A percentile compares a stretch with the other conserved stretches of the same genome.
phyloP scores from a whole-genome alignment of 805 yeast genomes.

The Isabelozyma rhagii region DNA sequence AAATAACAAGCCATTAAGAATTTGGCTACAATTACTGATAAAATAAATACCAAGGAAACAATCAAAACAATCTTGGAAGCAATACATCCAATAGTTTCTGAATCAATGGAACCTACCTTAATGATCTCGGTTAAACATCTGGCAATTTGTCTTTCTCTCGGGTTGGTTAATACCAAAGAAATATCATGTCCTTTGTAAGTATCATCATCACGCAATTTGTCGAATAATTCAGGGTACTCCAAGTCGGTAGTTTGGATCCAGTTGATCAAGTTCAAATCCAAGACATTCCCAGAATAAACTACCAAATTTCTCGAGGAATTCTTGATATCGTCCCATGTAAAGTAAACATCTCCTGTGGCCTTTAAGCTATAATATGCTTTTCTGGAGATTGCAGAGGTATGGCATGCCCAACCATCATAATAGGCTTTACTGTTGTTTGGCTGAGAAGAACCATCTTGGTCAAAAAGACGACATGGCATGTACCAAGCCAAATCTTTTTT shows the following conservation, averaged over 20 bases:
- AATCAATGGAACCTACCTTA: constrained; percentile 86
- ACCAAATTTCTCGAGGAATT: constrained; percentile 71
- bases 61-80: constrained; percentile 83
- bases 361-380: constrained; percentile 58
- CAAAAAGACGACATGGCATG: constrained; percentile 81
- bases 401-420: constrained; percentile 90
- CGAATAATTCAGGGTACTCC: constrained; percentile 70
- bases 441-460: constrained; percentile 66
- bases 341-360: constrained; percentile 72
- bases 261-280: constrained; percentile 72
- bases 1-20: constrained; percentile 86
- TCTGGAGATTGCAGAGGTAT: constrained; percentile 71
- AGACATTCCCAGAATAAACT: constrained; percentile 85
- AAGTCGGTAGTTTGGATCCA: constrained; percentile 74
- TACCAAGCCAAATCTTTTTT: constrained; percentile 83
- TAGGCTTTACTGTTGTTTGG: constrained; percentile 63
- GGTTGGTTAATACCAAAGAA: constrained; percentile 64
- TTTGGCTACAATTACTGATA: constrained; percentile 73
- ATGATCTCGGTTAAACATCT: constrained; percentile 81
- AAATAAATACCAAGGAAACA: constrained; percentile 78
- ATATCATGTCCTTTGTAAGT: constrained; percentile 75
- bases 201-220: constrained; percentile 52
- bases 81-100: constrained; percentile 89
- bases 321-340: constrained; percentile 83
- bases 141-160: constrained; percentile 68